phyloP scores from a whole-genome alignment of 305 asterid genomes.

The Fraxinus platypoda region DNA sequence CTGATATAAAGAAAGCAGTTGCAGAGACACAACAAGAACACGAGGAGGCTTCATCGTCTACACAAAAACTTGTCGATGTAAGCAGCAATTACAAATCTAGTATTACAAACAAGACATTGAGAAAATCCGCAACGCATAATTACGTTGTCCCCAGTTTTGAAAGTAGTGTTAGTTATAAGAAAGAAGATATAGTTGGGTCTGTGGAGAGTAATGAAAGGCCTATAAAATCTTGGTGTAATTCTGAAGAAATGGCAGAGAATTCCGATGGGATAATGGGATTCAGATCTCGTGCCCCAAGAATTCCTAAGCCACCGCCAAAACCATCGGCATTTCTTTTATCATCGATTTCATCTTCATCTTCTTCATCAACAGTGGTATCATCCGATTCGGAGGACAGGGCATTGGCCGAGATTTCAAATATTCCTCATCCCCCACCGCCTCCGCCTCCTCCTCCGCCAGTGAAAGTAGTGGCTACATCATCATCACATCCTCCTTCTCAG shows the following conservation, averaged over 20 bases:
- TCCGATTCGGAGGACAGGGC: slow-evolving; percentile 64
- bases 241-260: slow-evolving; percentile 49
- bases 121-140: slow-evolving; percentile 43
- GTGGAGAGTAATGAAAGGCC: slow-evolving; percentile 40
- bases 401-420: slow-evolving; percentile 47
- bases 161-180: slow-evolving; percentile 20
- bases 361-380: slow-evolving; percentile 44
- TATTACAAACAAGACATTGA: slow-evolving; percentile 29
- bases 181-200: slow-evolving; percentile 31
- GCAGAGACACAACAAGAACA: slow-evolving; percentile 35
- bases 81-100: slow-evolving; percentile 26
- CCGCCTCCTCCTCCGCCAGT: slow-evolving; percentile 30
- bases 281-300: slow-evolving; percentile 71
- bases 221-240: slow-evolving; percentile 37
- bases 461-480: slow-evolving; percentile 25
- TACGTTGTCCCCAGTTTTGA: not conserved
- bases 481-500: slow-evolving; percentile 36
- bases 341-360: slow-evolving; percentile 30
- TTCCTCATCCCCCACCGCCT: slow-evolving; percentile 47
- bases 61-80: slow-evolving; percentile 32
- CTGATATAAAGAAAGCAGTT: slow-evolving; percentile 51
- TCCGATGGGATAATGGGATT: slow-evolving; percentile 41
- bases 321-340: slow-evolving; percentile 56
- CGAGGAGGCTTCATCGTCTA: slow-evolving; percentile 43
- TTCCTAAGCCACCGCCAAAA: slow-evolving; percentile 88